Evolutionary conservation across 148 eudicot genomes (phyloP), one percentile per base, ranked within the genome.

Genomic region (Pharnaceum exiguum): DNA sequence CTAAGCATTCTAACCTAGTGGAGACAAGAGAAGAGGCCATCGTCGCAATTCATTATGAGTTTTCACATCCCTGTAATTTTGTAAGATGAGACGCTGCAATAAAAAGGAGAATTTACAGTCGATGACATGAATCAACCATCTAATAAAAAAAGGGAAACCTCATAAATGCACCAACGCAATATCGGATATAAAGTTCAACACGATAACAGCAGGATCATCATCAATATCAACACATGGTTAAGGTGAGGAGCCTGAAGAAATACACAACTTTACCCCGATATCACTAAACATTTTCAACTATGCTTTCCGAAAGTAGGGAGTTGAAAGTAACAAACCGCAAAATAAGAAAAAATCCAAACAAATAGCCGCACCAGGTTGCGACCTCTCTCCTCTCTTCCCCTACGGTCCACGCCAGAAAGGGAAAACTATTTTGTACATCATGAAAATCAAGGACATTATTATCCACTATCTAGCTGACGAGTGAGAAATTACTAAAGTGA

Each of bases 1-100:
- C 46, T 60, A 43, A 68, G 71, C 81, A 85, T 77, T 24, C 68
- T 77, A 46, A 45, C 67, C 60, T 59, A 21, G 17, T 54, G 21
- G 32, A 32, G 51, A 50, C 24, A 21, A 46, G 13, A 32, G 39
- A 10, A 22, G 38, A 42, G 24, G 27, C 59, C 39, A 32, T 62
- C 30, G 55, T 38, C 63, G 39, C 28, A 54, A 11, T 55, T 24
- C 55, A 46, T 51, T 54, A 16, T 71, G 46, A 46, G 46, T 42
- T 56, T 22, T 35, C 54, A 36, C 64, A 63, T 70, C 27, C 50
- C 72, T 70, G 75, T 63, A 51, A 15, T 38, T 22, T 42, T 63
- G 46, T 45, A 51, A 7, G 45, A 43, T 52, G 39, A 72, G 49
- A 58, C 21, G 19, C 31, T 22, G 48, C 44, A 2, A 58, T 26